Evolutionary conservation across 2,329 filamentous ascomycete species (phyloP).

Genomic region (Fusarium sacchari): DNA sequence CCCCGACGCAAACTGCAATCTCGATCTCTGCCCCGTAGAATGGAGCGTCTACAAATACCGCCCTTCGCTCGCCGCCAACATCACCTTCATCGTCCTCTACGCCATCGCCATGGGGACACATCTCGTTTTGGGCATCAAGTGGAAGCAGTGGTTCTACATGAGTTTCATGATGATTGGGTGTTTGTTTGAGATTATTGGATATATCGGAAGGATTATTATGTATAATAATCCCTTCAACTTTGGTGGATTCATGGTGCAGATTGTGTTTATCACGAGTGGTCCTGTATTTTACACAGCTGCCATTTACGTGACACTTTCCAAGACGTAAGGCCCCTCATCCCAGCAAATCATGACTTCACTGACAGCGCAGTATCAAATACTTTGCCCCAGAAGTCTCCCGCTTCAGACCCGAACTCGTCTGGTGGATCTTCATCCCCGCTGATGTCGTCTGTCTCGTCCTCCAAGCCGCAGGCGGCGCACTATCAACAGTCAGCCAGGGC

Average conservation of each 20-base stretch:
- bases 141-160: slow-evolving; percentile 57
- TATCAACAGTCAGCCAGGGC: slow-evolving; percentile 58
- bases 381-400: slow-evolving; percentile 53
- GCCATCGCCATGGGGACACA: slow-evolving; percentile 59
- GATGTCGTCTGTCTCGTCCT: slow-evolving; percentile 65
- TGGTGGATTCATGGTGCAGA: slow-evolving; percentile 70
- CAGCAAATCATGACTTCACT: neutral
- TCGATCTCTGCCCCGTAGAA: slow-evolving; percentile 58
- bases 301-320: slow-evolving; percentile 70
- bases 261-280: slow-evolving; percentile 56
- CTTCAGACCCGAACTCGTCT: slow-evolving; percentile 53
- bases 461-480: slow-evolving; percentile 65
- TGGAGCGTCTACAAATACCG: slow-evolving; percentile 59
- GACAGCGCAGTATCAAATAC: slow-evolving; percentile 48
- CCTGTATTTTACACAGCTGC: slow-evolving; percentile 63
- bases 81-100: slow-evolving; percentile 55
- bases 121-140: slow-evolving; percentile 52
- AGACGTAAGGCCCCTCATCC: slow-evolving; percentile 41
- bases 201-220: slow-evolving; percentile 66
- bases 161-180: slow-evolving; percentile 64
- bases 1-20: slow-evolving; percentile 60
- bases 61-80: slow-evolving; percentile 56
- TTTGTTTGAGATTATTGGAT: slow-evolving; percentile 69
- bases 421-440: slow-evolving; percentile 61
- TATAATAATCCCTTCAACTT: slow-evolving; percentile 67